A percentile compares a stretch with the other conserved stretches of the same genome.
phyloP scores from a whole-genome alignment of 495 filamentous ascomycete genomes.

The Echria macrotheca region DNA sequence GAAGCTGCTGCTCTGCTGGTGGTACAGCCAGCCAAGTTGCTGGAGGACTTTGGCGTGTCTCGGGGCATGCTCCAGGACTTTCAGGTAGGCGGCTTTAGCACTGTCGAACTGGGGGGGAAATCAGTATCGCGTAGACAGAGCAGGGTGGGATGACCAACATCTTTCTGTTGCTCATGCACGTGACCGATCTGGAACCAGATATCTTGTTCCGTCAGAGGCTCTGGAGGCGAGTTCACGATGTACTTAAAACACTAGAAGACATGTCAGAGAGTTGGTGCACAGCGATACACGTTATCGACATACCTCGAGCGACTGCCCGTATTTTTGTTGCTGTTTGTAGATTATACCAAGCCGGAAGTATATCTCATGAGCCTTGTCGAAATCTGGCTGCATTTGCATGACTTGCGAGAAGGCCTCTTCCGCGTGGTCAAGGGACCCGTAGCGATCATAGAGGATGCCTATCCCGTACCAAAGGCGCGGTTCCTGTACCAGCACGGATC shows the following conservation, averaged over 20 bases:
- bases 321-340: conserved; percentile 98
- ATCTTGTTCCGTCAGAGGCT: conserved; percentile 92
- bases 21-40: conserved; percentile 96
- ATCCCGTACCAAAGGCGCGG: conserved; percentile 99
- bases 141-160: conserved; percentile 55
- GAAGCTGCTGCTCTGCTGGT: conserved; percentile 87
- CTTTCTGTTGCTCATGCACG: conserved; percentile 98
- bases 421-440: conserved; percentile 94
- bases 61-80: conserved; percentile 90
- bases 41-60: conserved; percentile 98
- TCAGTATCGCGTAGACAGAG: conserved; percentile 22
- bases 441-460: conserved; percentile 94
- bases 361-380: conserved; percentile 98
- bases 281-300: conserved; percentile 19
- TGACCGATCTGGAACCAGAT: conserved; percentile 99
- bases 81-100: conserved; percentile 85
- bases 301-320: conserved; percentile 85
- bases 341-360: conserved; percentile 99
- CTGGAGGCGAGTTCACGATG: conserved; percentile 88
- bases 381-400: conserved; percentile 97
- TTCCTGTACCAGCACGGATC: conserved; percentile 54
- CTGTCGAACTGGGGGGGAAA: conserved; percentile 71
- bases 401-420: conserved; percentile 98
- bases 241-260: conserved; percentile 84
- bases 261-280: conserved; percentile 20